These are phyloP conservation scores for Mycogone perniciosa DNA, from an alignment of 2,329 filamentous ascomycete species.

Conservation along the genomic window DNA sequence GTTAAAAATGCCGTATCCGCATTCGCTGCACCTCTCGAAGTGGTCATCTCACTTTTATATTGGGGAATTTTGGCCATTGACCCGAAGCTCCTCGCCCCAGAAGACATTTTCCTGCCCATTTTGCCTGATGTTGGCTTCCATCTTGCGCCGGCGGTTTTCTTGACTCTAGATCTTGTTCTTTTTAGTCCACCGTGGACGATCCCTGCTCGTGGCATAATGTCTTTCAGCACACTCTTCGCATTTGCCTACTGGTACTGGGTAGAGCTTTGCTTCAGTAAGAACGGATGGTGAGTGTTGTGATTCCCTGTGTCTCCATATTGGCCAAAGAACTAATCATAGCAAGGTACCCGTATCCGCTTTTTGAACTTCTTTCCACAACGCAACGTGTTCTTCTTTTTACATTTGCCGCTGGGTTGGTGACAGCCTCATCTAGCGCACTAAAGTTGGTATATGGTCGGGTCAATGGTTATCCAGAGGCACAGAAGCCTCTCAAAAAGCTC, in stretches of 20 bases:
- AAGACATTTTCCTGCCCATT: constrained; percentile 49
- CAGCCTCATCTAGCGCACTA: constrained; percentile 59
- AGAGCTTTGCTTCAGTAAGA: constrained; percentile 61
- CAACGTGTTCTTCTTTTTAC: constrained; percentile 65
- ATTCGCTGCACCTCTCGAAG: constrained; percentile 61
- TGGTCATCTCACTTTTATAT: constrained; percentile 65
- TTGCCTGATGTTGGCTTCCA: constrained; percentile 59
- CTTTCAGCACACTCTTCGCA: constrained; percentile 51
- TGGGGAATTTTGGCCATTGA: constrained; percentile 61
- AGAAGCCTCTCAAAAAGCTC: constrained; percentile 27
- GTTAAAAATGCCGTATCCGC: constrained; percentile 63
- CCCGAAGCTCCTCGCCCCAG: constrained; percentile 44
- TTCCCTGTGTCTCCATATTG: too few relatives aligned
- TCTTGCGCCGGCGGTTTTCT: constrained; percentile 56
- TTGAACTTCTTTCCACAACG: constrained; percentile 57
- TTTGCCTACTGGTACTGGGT: constrained; percentile 73
- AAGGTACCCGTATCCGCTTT: constrained; percentile 84
- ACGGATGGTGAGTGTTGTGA: constrained; percentile 48
- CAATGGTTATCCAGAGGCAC: constrained; percentile 41
- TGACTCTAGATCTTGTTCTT: constrained; percentile 59
- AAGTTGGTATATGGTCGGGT: constrained; percentile 63
- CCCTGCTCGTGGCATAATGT: constrained; percentile 51
- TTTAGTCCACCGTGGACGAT: constrained; percentile 69
- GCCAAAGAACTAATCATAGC: too few relatives aligned
- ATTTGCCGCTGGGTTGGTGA: constrained; percentile 64